Percentiles rank a stretch among this genome's conserved stretches.
phyloP scores from a whole-genome alignment of 1,139 yeast species.

The Debaryomyces singareniensis region DNA sequence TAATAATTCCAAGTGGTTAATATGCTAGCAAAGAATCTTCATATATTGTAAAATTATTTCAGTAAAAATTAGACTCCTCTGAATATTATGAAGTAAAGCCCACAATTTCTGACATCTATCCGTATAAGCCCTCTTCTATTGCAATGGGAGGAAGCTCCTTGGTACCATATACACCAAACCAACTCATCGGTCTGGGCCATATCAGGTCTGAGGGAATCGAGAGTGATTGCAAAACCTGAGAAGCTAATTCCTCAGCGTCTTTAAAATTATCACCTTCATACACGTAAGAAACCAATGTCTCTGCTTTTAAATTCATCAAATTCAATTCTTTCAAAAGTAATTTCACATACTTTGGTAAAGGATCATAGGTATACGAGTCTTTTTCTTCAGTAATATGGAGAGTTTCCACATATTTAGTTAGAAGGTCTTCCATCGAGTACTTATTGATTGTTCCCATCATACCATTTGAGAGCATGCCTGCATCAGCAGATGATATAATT shows the following conservation, averaged over 20 bases:
- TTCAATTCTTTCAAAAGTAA: not conserved
- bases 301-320: constrained; percentile 8
- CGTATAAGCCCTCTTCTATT: constrained; percentile 71
- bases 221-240: constrained; percentile 23
- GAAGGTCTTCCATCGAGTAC: constrained; percentile 27
- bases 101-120: no score
- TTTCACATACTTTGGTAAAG: constrained; percentile 4
- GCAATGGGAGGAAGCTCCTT: constrained; percentile 59
- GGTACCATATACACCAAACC: constrained; percentile 83
- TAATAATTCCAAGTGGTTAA: no score
- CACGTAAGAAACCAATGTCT: constrained; percentile 45
- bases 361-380: not conserved
- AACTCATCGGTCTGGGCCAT: constrained; percentile 63
- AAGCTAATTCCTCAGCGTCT: constrained; percentile 61
- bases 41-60: no score
- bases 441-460: constrained; percentile 21
- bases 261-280: constrained; percentile 85
- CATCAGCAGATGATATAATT: constrained; percentile 68
- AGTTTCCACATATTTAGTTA: constrained; percentile 25
- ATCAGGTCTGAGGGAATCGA: constrained; percentile 13
- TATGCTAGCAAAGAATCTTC: no score
- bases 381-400: constrained; percentile 13
- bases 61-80: no score
- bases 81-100: no score
- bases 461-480: constrained; percentile 38